phyloP scores from a whole-genome alignment of 257 asterid species.

The Ilex aquifolium region DNA sequence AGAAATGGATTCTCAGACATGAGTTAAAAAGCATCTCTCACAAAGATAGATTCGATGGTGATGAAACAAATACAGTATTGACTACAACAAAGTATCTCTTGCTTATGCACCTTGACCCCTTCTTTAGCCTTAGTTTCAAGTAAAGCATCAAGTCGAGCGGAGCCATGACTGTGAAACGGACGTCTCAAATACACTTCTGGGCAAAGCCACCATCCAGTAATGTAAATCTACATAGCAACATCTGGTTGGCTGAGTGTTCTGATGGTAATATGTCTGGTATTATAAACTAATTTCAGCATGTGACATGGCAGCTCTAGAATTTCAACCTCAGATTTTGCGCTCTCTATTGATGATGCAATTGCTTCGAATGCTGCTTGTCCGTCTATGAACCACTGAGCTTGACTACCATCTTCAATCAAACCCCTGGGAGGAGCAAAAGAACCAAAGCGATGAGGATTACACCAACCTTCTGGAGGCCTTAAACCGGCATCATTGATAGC shows the following conservation, averaged over 20 bases:
- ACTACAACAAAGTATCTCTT: background rate
- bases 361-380: slow-evolving; percentile 92
- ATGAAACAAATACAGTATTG: too few relatives aligned
- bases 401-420: slow-evolving; percentile 70
- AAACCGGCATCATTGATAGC: slow-evolving; percentile 64
- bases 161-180: slow-evolving; percentile 57
- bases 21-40: too few relatives aligned
- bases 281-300: slow-evolving; percentile 8
- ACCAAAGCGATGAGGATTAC: slow-evolving; percentile 72
- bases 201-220: slow-evolving; percentile 99
- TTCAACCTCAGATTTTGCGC: slow-evolving; percentile 79
- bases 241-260: slow-evolving; percentile 17
- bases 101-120: slow-evolving; percentile 77
- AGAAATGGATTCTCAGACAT: too few relatives aligned
- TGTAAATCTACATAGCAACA: slow-evolving; percentile 54
- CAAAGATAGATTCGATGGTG: too few relatives aligned
- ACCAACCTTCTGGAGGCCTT: slow-evolving; percentile 68
- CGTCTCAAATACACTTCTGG: slow-evolving; percentile 90
- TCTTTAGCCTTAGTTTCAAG: slow-evolving; percentile 85
- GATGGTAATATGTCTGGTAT: slow-evolving; percentile 4
- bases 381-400: slow-evolving; percentile 93
- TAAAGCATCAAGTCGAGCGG: slow-evolving; percentile 74
- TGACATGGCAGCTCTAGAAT: slow-evolving; percentile 10
- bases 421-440: slow-evolving; percentile 89
- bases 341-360: slow-evolving; percentile 74